Base-by-base conservation (phyloP, 2,329 filamentous ascomycete species). In the Cladosporium colombiae region DNA sequence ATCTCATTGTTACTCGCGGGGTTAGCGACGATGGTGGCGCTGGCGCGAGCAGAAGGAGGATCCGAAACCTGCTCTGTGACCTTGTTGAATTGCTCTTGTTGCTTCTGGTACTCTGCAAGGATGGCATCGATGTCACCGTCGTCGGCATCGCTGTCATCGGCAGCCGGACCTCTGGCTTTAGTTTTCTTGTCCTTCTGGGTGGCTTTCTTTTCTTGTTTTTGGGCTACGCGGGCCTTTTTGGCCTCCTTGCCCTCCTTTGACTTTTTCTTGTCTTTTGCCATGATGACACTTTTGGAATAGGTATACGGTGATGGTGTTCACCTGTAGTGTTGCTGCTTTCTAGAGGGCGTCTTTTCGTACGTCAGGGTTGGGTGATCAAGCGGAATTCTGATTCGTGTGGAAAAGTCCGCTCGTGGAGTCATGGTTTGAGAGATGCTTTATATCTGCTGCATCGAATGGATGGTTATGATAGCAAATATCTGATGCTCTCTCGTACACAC, bases 81-180 rank as follows among this genome's bases (percentile, higher is more conserved):
- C 79, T 97, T 97, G 73, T 95, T 86, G 75, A 96, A 97, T 74
- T 91, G 91, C 74, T 96, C 94, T 81, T 99, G 95, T 79, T 85
- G 90, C 76, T 91, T 91, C 71, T 91, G 91, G 79, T 96, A 98
- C 77, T 96, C 92, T 55, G 94, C 93, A 31, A 99, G 88, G 53
- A 99, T 93, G 55, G 90, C 89, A 75, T 99, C 95, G 44, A 99
- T 86, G 78, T 98, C 95, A 16, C 95, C 89, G 72, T 97, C 93
- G 77, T 98, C 94, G 57, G 86, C 91, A 76, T 97, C 94, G 75
- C 91, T 94, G 77, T 93, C 93, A 31, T 90, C 90, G 65, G 84
- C 77, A 77, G 92, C 82, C 6, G 61, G 61, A 14, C 61, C 61
- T 78, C 93, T 96, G 78, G 96, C 96, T 74, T 95, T 92, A 66